A percentile compares a stretch with the other conserved stretches of the same genome.
Evolutionary conservation across 2,329 filamentous ascomycete genomes (phyloP).

Genomic region (Monosporascus sp.): DNA sequence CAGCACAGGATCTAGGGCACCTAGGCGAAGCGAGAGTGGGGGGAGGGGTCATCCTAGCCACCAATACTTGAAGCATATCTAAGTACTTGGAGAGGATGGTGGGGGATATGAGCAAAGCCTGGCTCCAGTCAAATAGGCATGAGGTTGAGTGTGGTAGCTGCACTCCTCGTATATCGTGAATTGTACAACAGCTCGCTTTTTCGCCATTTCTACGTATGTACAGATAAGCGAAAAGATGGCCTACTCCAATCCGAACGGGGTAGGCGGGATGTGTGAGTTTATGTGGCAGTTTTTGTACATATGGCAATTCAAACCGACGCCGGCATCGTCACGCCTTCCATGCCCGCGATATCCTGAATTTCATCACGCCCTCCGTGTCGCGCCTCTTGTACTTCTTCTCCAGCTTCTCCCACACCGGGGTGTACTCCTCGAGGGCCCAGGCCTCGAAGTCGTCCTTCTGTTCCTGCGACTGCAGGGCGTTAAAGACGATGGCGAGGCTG

Average conservation of each 20-base stretch:
- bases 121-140: too few relatives aligned
- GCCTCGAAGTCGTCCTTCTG: constrained; percentile 65
- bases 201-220: constrained; percentile 14
- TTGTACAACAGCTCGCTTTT: constrained; percentile 20
- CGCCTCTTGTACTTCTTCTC: constrained; percentile 44
- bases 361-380: constrained; percentile 38
- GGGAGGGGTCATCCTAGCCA: too few relatives aligned
- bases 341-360: constrained; percentile 44
- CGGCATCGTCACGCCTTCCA: constrained; percentile 37
- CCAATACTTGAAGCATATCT: too few relatives aligned
- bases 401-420: constrained; percentile 63
- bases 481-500: constrained; percentile 72
- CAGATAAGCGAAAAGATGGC: constrained; percentile 17
- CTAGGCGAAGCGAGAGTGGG: background rate
- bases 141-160: too few relatives aligned
- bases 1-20: constrained; percentile 5
- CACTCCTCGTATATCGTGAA: background rate
- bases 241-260: too few relatives aligned
- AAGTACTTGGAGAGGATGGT: too few relatives aligned
- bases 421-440: constrained; percentile 67
- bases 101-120: too few relatives aligned
- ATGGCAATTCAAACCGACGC: constrained; percentile 3
- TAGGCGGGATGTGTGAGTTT: background rate
- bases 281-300: constrained; percentile 27
- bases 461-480: constrained; percentile 59